Evolutionary conservation across 257 asterid genomes (phyloP).

Genomic region (Coffea eugenioides): DNA sequence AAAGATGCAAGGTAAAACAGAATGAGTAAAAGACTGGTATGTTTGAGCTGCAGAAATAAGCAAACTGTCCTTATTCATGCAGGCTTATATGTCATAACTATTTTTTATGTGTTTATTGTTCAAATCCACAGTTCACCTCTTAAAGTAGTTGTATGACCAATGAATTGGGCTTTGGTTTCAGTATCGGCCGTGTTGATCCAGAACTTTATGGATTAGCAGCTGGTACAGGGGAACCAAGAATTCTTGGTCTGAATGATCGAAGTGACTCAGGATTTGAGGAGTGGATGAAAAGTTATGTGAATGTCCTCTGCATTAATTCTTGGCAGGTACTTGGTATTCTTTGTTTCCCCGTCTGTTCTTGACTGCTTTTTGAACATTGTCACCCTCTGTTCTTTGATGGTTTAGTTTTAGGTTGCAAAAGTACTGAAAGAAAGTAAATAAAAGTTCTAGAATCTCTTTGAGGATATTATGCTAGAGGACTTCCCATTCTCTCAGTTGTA

Average conservation of each 20-base stretch:
- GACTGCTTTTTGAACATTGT: not conserved
- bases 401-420: not conserved
- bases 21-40: too few relatives aligned
- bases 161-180: conserved; percentile 38
- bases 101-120: conserved; percentile 2
- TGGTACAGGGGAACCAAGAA: conserved; percentile 50
- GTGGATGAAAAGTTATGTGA: conserved; percentile 72
- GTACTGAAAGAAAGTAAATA: not conserved
- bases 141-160: conserved; percentile 13
- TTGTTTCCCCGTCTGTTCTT: not conserved
- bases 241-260: conserved; percentile 29
- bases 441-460: not conserved
- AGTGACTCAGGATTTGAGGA: conserved; percentile 39
- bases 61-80: not conserved
- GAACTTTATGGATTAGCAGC: conserved; percentile 77
- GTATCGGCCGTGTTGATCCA: conserved; percentile 86
- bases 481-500: not conserved
- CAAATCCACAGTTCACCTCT: not conserved
- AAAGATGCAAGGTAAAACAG: too few relatives aligned
- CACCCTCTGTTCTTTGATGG: not conserved
- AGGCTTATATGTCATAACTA: not conserved
- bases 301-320: conserved; percentile 87
- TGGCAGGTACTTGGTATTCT: conserved; percentile 68
- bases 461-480: not conserved
- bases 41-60: too few relatives aligned